Evolutionary conservation across 2,329 filamentous ascomycete genomes (phyloP).

Genomic region (Penicillium hordei): DNA sequence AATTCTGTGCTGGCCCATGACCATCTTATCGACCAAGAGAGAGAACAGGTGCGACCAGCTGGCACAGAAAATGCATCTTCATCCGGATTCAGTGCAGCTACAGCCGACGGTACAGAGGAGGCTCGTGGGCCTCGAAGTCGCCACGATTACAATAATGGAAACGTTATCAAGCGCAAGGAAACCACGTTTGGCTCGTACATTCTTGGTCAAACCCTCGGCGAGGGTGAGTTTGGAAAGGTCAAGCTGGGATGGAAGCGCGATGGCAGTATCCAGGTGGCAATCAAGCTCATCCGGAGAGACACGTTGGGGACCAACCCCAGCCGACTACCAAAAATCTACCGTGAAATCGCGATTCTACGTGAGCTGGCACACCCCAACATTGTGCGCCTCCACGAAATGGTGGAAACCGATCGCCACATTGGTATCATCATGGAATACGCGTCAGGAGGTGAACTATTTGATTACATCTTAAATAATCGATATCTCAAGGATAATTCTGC

Average conservation of each 20-base stretch:
- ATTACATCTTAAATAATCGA: slow-evolving; percentile 95
- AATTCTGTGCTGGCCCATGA: slow-evolving; percentile 75
- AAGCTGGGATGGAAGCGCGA: slow-evolving; percentile 98
- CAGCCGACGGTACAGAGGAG: slow-evolving; percentile 47
- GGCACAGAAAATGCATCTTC: slow-evolving; percentile 45
- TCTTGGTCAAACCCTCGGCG: slow-evolving; percentile 90
- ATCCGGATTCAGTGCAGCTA: slow-evolving; percentile 41
- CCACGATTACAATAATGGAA: slow-evolving; percentile 58
- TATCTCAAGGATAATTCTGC: slow-evolving; percentile 94
- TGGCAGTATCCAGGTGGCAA: slow-evolving; percentile 89
- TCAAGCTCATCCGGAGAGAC: slow-evolving; percentile 95
- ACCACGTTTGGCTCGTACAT: slow-evolving; percentile 95
- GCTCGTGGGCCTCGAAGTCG: slow-evolving; percentile 44
- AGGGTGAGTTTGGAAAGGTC: slow-evolving; percentile 98
- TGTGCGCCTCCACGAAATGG: slow-evolving; percentile 95
- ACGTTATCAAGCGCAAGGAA: slow-evolving; percentile 68
- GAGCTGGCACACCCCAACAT: slow-evolving; percentile 94
- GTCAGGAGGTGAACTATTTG: slow-evolving; percentile 94
- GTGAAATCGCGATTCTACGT: slow-evolving; percentile 87
- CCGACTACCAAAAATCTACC: slow-evolving; percentile 92
- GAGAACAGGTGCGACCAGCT: slow-evolving; percentile 68
- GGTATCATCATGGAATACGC: slow-evolving; percentile 98
- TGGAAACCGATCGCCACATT: slow-evolving; percentile 94
- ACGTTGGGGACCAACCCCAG: slow-evolving; percentile 84
- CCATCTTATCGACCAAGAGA: slow-evolving; percentile 69